Conservation (phyloP, 2,329 filamentous ascomycete species). For the Myrmaecium sp. region DNA sequence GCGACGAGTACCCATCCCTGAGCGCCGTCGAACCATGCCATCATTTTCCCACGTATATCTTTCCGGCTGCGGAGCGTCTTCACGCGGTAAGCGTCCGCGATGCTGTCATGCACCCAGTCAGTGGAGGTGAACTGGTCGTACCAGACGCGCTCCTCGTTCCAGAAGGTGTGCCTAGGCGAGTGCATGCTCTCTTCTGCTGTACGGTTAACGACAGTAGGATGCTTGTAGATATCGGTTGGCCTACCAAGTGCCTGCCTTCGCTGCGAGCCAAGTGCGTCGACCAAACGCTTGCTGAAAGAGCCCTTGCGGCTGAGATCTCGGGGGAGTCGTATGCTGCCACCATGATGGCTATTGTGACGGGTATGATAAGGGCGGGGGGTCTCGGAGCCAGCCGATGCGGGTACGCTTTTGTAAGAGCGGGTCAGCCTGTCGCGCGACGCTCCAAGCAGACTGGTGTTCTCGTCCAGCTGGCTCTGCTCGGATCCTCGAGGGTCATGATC, state of each 20-base stretch:
- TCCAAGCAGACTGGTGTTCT: slow-evolving; percentile 30
- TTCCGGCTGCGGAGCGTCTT: slow-evolving; percentile 67
- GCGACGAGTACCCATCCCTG: slow-evolving; percentile 93
- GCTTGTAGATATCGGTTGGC: slow-evolving; percentile 2
- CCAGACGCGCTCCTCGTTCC: slow-evolving; percentile 79
- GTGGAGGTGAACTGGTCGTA: slow-evolving; percentile 97
- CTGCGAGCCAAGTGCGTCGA: slow-evolving; percentile 40
- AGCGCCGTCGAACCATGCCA: slow-evolving; percentile 63
- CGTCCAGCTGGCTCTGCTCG: too few relatives aligned
- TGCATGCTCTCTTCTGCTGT: slow-evolving; percentile 32
- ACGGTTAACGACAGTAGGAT: not conserved
- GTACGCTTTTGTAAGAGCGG: slow-evolving; percentile 27
- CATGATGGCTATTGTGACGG: slow-evolving; percentile 22
- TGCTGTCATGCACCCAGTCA: slow-evolving; percentile 96
- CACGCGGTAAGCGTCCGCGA: slow-evolving; percentile 80
- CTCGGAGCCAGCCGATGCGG: slow-evolving; percentile 20
- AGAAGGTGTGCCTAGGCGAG: slow-evolving; percentile 49
- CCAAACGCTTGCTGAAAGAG: slow-evolving; percentile 31
- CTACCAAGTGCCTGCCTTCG: slow-evolving; percentile 24
- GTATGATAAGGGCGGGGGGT: slow-evolving; percentile 24
- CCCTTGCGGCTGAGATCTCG: slow-evolving; percentile 14
- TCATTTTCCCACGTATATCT: slow-evolving; percentile 66
- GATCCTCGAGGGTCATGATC: too few relatives aligned
- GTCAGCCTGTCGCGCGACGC: slow-evolving; percentile 15
- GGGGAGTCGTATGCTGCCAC: slow-evolving; percentile 3